Conservation (phyloP, 768 basidiomycete species). For the Boletus huronensis region DNA sequence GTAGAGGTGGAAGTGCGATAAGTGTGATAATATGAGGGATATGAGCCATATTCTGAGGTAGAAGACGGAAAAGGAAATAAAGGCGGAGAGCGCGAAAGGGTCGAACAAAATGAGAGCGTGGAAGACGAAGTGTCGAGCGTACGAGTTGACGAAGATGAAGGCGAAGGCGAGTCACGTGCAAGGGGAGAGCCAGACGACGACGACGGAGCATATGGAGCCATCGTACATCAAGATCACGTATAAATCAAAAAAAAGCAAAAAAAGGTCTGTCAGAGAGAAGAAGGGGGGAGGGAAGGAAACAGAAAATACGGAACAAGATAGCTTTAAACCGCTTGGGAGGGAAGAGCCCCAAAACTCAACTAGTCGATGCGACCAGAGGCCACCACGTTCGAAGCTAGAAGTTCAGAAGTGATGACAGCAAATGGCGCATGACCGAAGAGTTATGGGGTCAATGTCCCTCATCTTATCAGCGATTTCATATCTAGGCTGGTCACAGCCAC, state of each 20-base stretch:
- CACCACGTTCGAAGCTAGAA: constrained; percentile 11
- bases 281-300: background rate
- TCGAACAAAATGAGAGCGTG: constrained; percentile 2
- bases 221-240: background rate
- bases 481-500: background rate
- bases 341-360: background rate
- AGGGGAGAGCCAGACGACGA: background rate
- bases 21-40: background rate
- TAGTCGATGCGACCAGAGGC: background rate
- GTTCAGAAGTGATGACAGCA: background rate
- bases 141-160: background rate
- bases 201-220: background rate
- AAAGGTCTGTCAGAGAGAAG: background rate
- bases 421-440: background rate
- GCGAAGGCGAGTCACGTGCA: background rate
- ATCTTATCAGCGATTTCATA: background rate
- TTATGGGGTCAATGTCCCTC: background rate
- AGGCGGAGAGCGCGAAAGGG: background rate
- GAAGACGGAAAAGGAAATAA: background rate
- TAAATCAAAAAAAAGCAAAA: background rate
- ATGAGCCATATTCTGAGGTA: background rate
- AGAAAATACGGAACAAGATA: background rate
- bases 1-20: background rate
- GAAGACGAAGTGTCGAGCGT: constrained; percentile 4
- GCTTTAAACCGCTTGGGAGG: background rate